Evolutionary conservation across 176 grass and related monocot species (phyloP).

Genomic region (Zoysia japonica): DNA sequence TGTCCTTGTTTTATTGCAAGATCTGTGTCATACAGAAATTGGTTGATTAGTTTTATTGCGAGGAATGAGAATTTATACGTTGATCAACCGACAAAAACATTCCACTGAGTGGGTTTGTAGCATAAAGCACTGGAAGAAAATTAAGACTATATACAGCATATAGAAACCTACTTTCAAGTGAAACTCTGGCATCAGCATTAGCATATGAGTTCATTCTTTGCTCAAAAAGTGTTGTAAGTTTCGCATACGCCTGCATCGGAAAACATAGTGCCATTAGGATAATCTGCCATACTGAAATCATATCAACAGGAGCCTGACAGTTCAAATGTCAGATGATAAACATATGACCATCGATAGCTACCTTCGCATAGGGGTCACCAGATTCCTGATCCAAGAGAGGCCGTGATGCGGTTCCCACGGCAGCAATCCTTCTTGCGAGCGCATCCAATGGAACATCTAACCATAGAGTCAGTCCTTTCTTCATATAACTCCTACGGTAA

Average conservation of each 20-base stretch:
- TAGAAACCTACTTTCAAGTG: conserved; percentile 68
- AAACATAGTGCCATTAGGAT: conserved; percentile 32
- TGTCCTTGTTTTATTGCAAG: conserved; percentile 80
- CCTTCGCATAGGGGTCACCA: conserved; percentile 83
- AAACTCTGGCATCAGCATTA: conserved; percentile 88
- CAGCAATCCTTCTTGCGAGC: conserved; percentile 76
- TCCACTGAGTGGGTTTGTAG: neutral
- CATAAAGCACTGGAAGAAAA: conserved; percentile 4
- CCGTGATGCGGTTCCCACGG: conserved; percentile 76
- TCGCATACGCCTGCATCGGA: conserved; percentile 64
- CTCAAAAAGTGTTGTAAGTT: conserved; percentile 81
- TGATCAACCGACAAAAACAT: neutral
- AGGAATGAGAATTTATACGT: conserved; percentile 2
- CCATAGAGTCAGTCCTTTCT: conserved; percentile 75
- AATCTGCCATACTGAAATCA: conserved; percentile 5
- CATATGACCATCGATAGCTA: conserved; percentile 32
- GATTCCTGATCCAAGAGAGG: conserved; percentile 88
- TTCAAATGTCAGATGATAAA: neutral
- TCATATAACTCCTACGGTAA: conserved; percentile 78
- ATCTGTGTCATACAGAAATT: conserved; percentile 47
- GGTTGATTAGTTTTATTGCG: neutral
- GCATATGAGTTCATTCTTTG: conserved; percentile 83
- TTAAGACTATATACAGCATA: neutral
- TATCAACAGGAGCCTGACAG: neutral
- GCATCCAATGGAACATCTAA: conserved; percentile 90